These are phyloP conservation scores for Rubroshorea leprosula DNA, from an alignment of 345 rosid genomes.

Conservation along the genomic window DNA sequence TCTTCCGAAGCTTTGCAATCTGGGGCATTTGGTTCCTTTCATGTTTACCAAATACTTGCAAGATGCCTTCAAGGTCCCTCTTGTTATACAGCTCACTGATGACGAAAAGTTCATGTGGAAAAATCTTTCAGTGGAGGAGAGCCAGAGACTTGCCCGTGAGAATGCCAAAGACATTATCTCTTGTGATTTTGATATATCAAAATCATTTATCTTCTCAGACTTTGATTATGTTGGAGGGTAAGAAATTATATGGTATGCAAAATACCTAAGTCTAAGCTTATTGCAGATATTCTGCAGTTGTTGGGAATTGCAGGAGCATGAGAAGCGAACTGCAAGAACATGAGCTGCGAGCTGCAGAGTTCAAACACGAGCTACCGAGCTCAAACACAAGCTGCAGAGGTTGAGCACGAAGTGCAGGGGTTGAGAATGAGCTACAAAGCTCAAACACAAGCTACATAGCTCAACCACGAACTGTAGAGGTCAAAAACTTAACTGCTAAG, in stretches of 20 bases:
- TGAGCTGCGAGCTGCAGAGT: no score
- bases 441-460: no score
- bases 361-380: no score
- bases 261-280: not conserved
- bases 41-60: constrained; percentile 65
- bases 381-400: no score
- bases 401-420: no score
- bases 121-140: constrained; percentile 73
- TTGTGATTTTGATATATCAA: constrained; percentile 81
- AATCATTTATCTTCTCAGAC: constrained; percentile 85
- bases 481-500: no score
- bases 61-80: constrained; percentile 76
- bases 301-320: no score
- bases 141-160: constrained; percentile 84
- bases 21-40: constrained; percentile 91
- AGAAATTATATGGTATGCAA: constrained; percentile 17
- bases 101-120: constrained; percentile 96
- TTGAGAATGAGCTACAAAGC: no score
- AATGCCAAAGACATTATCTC: constrained; percentile 96
- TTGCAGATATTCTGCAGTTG: not conserved
- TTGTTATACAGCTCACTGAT: constrained; percentile 87
- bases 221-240: constrained; percentile 92
- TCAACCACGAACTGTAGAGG: no score
- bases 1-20: constrained; percentile 89
- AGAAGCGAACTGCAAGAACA: no score